A percentile compares a stretch with the other conserved stretches of the same genome.
These are phyloP conservation scores for Hymenoscyphus linearis DNA, from an alignment of 2,329 filamentous ascomycete genomes.

Conservation along the genomic window DNA sequence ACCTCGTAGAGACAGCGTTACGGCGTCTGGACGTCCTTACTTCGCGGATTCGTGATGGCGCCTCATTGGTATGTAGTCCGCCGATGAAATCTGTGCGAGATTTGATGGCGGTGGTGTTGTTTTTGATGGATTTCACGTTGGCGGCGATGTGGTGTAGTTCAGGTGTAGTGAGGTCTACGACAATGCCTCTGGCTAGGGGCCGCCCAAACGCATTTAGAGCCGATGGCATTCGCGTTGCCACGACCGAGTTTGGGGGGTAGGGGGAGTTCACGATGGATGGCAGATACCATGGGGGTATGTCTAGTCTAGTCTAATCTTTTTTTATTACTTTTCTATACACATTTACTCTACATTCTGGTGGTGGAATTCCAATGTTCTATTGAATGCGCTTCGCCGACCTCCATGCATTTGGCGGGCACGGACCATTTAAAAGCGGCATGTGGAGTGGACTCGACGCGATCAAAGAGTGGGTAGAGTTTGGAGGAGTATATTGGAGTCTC, in stretches of 20 bases:
- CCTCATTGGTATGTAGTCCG: constrained; percentile 22
- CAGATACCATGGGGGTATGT: not conserved
- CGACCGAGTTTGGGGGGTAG: not conserved
- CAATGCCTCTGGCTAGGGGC: not conserved
- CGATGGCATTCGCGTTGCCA: not conserved
- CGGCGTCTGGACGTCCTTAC: constrained; percentile 24
- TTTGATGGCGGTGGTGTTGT: constrained; percentile 22
- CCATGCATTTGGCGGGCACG: not conserved
- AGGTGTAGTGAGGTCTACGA: not conserved
- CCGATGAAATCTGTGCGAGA: constrained; percentile 12
- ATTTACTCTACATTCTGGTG: not conserved
- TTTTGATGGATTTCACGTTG: constrained; percentile 17
- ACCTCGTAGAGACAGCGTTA: constrained; percentile 19
- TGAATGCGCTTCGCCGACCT: constrained; percentile 1
- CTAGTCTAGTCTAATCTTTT: not conserved
- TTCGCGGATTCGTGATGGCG: constrained; percentile 18
- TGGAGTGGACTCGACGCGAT: not conserved
- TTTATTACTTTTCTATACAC: not conserved
- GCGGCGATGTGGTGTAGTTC: not conserved
- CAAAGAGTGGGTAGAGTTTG: not conserved
- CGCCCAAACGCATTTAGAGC: not conserved
- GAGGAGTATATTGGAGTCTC: no score
- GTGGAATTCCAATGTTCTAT: not conserved
- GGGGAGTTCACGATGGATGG: not conserved
- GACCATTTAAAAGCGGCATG: not conserved